Conservation (phyloP, 495 filamentous ascomycete genomes). For the Annulohypoxylon maeteangense region DNA sequence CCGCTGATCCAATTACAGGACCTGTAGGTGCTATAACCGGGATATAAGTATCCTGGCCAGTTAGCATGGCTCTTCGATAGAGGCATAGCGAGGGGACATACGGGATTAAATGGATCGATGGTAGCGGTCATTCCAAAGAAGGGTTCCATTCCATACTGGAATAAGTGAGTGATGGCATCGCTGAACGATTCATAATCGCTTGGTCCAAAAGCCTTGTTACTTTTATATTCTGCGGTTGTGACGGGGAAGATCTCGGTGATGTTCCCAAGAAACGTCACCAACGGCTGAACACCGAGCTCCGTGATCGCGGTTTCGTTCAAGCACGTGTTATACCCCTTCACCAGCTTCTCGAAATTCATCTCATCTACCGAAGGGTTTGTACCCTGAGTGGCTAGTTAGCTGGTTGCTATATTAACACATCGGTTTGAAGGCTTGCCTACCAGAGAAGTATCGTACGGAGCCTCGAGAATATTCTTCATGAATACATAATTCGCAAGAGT, state of each 20-base stretch:
- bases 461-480: conserved; percentile 70
- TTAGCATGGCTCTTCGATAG: background rate
- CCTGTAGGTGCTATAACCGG: background rate
- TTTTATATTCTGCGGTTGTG: background rate
- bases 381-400: conserved; percentile 29
- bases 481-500: conserved; percentile 62
- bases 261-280: conserved; percentile 55
- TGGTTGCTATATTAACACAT: conserved; percentile 47
- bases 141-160: background rate
- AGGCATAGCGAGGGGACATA: background rate
- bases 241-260: conserved; percentile 31
- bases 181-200: conserved; percentile 20
- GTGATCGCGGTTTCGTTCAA: conserved; percentile 65
- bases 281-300: conserved; percentile 62
- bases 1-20: background rate
- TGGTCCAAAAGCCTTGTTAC: background rate
- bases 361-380: conserved; percentile 51
- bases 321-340: conserved; percentile 69
- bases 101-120: conserved; percentile 7
- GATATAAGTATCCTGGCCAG: conserved; percentile 13
- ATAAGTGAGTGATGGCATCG: conserved; percentile 5
- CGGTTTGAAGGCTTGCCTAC: conserved; percentile 12
- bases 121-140: conserved; percentile 9
- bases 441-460: conserved; percentile 54
- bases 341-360: conserved; percentile 72